These are phyloP conservation scores for Fibroporia radiculosa DNA, from an alignment of 768 basidiomycete genomes.

Conservation along the genomic window DNA sequence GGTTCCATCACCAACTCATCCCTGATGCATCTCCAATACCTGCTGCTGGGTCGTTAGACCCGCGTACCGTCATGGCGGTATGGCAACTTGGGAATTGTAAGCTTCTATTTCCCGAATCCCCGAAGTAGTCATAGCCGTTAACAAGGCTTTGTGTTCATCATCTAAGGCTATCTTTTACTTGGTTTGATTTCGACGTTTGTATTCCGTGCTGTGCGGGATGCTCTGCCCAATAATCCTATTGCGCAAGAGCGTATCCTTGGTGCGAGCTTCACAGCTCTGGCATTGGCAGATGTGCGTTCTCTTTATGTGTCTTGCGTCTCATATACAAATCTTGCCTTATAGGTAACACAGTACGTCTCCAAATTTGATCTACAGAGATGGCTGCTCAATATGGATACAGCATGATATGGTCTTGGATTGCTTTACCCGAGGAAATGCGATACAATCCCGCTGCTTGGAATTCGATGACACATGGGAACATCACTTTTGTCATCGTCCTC, in stretches of 20 bases:
- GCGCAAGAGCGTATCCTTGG: constrained; percentile 67
- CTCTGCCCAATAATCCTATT: constrained; percentile 44
- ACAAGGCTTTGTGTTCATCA: too few relatives aligned
- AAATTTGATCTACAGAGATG: background rate
- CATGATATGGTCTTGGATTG: constrained; percentile 46
- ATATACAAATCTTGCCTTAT: background rate
- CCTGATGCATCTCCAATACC: constrained; percentile 33
- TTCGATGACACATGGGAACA: constrained; percentile 68
- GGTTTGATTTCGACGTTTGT: constrained; percentile 60
- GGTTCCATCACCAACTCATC: constrained; percentile 63
- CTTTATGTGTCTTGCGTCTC: constrained; percentile 1
- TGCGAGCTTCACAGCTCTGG: constrained; percentile 52
- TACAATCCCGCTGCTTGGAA: constrained; percentile 55
- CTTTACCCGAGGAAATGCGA: constrained; percentile 49
- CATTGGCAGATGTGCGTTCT: constrained; percentile 59
- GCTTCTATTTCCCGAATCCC: constrained; percentile 10
- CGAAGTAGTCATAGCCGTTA: too few relatives aligned
- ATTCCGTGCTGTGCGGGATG: constrained; percentile 59
- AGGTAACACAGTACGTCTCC: constrained; percentile 52
- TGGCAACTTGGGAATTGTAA: constrained; percentile 64
- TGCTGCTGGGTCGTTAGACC: constrained; percentile 29
- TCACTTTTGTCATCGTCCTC: constrained; percentile 52
- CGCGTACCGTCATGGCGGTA: constrained; percentile 51
- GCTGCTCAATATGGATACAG: constrained; percentile 30
- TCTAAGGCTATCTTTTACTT: constrained; percentile 51